Percentiles rank a stretch among this genome's conserved stretches.
Evolutionary conservation across 768 basidiomycete genomes (phyloP).

Genomic region (Tricholoma furcatifolium): DNA sequence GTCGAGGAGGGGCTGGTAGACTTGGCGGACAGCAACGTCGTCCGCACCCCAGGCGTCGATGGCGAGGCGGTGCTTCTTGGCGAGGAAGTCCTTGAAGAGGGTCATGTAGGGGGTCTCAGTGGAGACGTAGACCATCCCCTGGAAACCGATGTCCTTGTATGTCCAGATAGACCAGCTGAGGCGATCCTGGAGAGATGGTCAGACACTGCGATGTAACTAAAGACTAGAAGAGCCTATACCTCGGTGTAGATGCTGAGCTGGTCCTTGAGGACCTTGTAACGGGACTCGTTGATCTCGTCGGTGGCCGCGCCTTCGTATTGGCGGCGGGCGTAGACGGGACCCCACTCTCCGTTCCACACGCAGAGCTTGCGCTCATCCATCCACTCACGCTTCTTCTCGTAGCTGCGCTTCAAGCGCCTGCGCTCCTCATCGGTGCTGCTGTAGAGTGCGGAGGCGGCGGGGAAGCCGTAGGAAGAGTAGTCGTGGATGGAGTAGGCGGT

Average conservation of each 20-base stretch:
- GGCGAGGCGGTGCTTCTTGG: conserved; percentile 76
- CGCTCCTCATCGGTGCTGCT: conserved; percentile 51
- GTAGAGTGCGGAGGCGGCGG: conserved; percentile 54
- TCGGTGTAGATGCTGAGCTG: conserved; percentile 73
- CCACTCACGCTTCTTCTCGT: conserved; percentile 75
- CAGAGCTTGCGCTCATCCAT: conserved; percentile 66
- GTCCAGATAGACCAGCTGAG: conserved; percentile 86
- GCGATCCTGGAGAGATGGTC: conserved; percentile 43
- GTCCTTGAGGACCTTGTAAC: conserved; percentile 69
- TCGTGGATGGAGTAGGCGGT: conserved; percentile 80
- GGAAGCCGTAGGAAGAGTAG: conserved; percentile 75
- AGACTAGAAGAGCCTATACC: conserved; percentile 26
- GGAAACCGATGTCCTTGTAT: conserved; percentile 86
- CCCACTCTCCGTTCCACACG: conserved; percentile 84
- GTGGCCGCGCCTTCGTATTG: conserved; percentile 58
- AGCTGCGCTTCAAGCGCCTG: conserved; percentile 50
- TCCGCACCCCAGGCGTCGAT: conserved; percentile 81
- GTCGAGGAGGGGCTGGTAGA: conserved; percentile 66
- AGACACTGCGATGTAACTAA: neutral
- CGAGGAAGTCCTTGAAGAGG: conserved; percentile 65
- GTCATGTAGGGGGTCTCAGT: conserved; percentile 69
- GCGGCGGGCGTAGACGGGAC: conserved; percentile 73
- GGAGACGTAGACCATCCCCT: conserved; percentile 80
- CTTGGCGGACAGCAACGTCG: conserved; percentile 47
- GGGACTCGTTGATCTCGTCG: conserved; percentile 61